Base-by-base conservation (phyloP, 2,329 filamentous ascomycete genomes). In the Trematosphaeria pertusa region DNA sequence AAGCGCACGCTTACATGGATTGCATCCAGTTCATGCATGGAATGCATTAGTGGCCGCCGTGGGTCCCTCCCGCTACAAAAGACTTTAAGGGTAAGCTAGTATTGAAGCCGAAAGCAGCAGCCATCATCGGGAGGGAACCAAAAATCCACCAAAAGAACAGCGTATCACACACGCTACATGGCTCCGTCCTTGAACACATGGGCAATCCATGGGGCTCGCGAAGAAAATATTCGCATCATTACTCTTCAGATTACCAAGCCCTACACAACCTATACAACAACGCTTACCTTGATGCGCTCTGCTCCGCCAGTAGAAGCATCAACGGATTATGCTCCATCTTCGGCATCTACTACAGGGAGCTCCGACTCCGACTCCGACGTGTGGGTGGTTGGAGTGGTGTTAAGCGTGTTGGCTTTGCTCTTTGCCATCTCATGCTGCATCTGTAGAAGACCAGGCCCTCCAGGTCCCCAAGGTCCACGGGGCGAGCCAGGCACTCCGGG, bases 381-480 rank as follows among this genome's bases (percentile, higher is more conserved):
- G 20, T 46, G 43, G 43, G 35, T 40, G 21, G 26, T 46, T 32
- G 43, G 43, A 34, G 35, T 46, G 18, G 43, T 46, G 36, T 46
- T 46, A 30, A 20, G 43, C 28, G 43, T 39, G 26, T 32, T 46
- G 20, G 35, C 35, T 10, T 40, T 46, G 36, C 24, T 46, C 18
- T 39, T 46, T 40, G 43, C 43, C 36, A 34, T 40, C 22, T 46
- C 35, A 46, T 46, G 43, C 35, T 46, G 43, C 43, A 39, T 39
- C 43, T 46, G 35, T 34, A 33, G 43, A 39, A 46, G 20, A 34
- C 43, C 35, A 40, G 43, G 35, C 15, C 43, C 43, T 46, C 42
- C 2, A 45, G 28, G 10, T 46, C n/a, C 7, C 24, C 35, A 33
- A 17, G n/a, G 30, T 30, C n/a, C n/a, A n/a, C n/a, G n/a, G n/a